Base-by-base conservation (phyloP, 441 rosid species). In the Isatis lusitanica region DNA sequence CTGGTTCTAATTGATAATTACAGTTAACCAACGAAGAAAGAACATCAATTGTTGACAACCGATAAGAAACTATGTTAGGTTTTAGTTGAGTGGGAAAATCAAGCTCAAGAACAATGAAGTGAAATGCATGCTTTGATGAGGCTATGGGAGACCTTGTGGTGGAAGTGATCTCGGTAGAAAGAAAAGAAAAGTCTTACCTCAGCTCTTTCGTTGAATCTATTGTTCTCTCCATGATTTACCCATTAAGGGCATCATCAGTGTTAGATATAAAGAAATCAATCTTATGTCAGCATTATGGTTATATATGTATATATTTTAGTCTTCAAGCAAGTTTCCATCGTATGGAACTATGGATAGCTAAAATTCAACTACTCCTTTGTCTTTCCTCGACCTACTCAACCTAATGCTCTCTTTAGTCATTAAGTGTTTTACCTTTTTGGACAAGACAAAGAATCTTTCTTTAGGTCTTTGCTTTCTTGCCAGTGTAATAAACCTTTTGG, bases 1-100 rank as follows among this genome's bases (percentile, higher is more conserved):
- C 3, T 60, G 63, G 57, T 50, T 59, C 8, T 60, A 31, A 3
- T 71, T 18, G 31, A 44, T 58, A 43, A 9, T 47, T 47, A 21
- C 56, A 44, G 11, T 59, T 26, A 5, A 31, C 21, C 3, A 56
- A 46, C 2, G 10, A 15, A 21, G 11, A 12, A 11, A 28, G 44
- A 21, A 17, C 80, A 84, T 78, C 82, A 74, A 71, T 90, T 87
- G 64, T 80, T 92, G 73, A 92, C 84, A 63, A 86, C 74, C 79
- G 92, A 71, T 58, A 31, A 52, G 56, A 63, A 61, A 39, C 35
- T 62, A 12, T 18, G 10, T 50, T 16, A 1, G 40, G 24, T 62
- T 48, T 18, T 16, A 17, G 44, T 40, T 28, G 50, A 36, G 74
- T 50, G 24, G 55, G 43, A 35, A 58, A 58, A 35, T 16, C 26